Percentiles rank a stretch among this genome's conserved stretches.
These are phyloP conservation scores for Albugo candida DNA, from an alignment of 352 stramenopile species.

Conservation along the genomic window DNA sequence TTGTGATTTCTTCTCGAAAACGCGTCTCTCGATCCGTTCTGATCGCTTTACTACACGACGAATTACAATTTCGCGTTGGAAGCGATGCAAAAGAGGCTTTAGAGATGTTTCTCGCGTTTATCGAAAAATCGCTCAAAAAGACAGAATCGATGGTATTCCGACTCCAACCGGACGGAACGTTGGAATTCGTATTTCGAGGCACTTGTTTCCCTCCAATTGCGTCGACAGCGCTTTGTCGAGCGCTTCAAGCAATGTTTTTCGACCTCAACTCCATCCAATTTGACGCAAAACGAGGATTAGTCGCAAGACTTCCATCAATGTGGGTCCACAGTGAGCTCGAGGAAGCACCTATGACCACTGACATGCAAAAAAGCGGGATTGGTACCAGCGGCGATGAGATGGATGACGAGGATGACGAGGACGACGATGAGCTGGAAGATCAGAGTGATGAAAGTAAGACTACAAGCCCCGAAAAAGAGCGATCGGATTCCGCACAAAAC, in stretches of 20 bases:
- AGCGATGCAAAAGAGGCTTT: conserved; percentile 20
- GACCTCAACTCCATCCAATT: conserved; percentile 67
- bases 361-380: conserved; percentile 17
- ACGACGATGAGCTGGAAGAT: conserved; percentile 20
- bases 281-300: conserved; percentile 46
- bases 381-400: conserved; percentile 15
- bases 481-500: not conserved
- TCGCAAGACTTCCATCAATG: conserved; percentile 49
- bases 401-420: conserved; percentile 19
- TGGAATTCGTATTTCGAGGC: conserved; percentile 50
- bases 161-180: conserved; percentile 30
- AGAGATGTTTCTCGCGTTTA: conserved; percentile 42
- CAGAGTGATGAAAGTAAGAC: conserved; percentile 11
- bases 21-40: conserved; percentile 56
- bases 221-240: conserved; percentile 40
- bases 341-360: conserved; percentile 12
- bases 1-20: conserved; percentile 61
- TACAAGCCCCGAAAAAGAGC: not conserved
- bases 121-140: conserved; percentile 70
- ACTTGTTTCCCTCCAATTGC: conserved; percentile 51
- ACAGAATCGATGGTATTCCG: conserved; percentile 60
- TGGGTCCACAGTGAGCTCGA: conserved; percentile 45
- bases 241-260: conserved; percentile 55
- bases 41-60: conserved; percentile 37
- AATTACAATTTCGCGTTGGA: conserved; percentile 47